Evolutionary conservation across 768 basidiomycete species (phyloP).

Genomic region (Amylocystis lapponica): DNA sequence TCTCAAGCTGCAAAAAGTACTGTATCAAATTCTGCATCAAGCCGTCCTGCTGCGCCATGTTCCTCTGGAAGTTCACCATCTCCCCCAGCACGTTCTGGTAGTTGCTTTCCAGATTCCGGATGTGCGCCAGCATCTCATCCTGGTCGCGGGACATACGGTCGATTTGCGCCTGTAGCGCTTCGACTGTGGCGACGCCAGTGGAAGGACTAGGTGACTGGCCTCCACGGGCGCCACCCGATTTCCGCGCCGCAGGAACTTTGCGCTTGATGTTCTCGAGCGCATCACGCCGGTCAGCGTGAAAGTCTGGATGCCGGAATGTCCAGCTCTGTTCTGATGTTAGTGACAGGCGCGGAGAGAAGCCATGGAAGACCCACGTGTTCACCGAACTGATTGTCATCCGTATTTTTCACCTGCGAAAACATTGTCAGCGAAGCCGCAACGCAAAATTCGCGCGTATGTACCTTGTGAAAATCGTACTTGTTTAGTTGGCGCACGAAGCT

Average conservation of each 20-base stretch:
- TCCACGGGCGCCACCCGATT: constrained; percentile 18
- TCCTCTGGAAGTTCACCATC: constrained; percentile 67
- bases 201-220: constrained; percentile 21
- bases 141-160: constrained; percentile 41
- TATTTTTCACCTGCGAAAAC: constrained; percentile 61
- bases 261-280: constrained; percentile 64
- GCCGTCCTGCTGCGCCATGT: constrained; percentile 80
- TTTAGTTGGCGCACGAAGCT: constrained; percentile 90
- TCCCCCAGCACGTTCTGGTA: constrained; percentile 67
- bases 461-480: constrained; percentile 97
- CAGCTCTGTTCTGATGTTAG: constrained; percentile 29
- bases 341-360: constrained; percentile 16
- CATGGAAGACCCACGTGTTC: constrained; percentile 39
- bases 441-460: constrained; percentile 16
- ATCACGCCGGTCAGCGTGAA: constrained; percentile 45
- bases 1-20: constrained; percentile 72
- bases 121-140: constrained; percentile 46
- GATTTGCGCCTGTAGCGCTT: constrained; percentile 43
- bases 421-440: background rate
- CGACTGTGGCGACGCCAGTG: constrained; percentile 18
- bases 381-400: constrained; percentile 70
- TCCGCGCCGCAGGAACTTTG: constrained; percentile 40
- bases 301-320: constrained; percentile 51
- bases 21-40: constrained; percentile 78
- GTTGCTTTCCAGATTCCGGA: constrained; percentile 53